Conservation (phyloP, 345 rosid species). For the Rhizophora mangle region DNA sequence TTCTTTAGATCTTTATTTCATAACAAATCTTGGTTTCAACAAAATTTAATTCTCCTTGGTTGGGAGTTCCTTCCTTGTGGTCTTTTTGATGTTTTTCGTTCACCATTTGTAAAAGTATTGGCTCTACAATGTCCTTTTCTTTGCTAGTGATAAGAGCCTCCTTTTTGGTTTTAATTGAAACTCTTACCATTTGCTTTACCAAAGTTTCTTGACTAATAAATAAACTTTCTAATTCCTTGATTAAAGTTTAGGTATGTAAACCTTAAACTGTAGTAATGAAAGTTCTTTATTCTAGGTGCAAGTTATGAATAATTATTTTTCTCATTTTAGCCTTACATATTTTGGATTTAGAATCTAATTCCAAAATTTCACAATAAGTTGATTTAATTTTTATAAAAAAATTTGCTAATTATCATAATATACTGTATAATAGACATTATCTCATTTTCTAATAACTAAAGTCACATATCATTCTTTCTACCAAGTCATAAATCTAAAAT, state of each 20-base stretch:
- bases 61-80: background rate
- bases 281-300: background rate
- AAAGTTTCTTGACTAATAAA: background rate
- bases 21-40: background rate
- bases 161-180: too few relatives aligned
- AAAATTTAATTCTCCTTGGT: background rate
- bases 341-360: background rate
- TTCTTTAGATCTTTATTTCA: too few relatives aligned
- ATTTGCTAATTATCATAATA: background rate
- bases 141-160: too few relatives aligned
- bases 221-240: background rate
- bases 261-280: background rate
- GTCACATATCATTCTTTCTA: background rate
- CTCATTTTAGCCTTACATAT: background rate
- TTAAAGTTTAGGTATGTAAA: background rate
- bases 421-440: background rate
- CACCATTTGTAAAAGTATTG: too few relatives aligned
- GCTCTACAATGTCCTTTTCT: too few relatives aligned
- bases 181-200: too few relatives aligned
- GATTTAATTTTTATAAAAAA: background rate
- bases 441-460: background rate
- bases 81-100: background rate
- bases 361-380: background rate
- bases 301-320: background rate
- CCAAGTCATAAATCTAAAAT: background rate